Conservation (phyloP, 78 protist genomes). For the Pigoraptor vietnamica region DNA sequence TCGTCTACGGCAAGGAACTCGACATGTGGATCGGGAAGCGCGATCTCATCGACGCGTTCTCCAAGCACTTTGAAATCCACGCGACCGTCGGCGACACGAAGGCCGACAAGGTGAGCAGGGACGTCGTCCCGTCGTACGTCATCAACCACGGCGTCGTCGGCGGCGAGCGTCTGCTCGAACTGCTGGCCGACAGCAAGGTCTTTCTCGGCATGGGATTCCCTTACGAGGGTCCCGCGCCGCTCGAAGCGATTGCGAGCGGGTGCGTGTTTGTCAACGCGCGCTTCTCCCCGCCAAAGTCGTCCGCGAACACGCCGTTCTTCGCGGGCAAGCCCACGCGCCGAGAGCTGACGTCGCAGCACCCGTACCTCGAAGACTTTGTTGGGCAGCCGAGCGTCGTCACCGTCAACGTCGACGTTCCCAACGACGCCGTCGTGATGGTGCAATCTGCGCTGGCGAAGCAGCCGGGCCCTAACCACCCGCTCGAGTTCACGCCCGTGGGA, state of each 20-base stretch:
- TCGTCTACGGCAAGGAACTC: neutral
- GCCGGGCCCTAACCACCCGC: neutral
- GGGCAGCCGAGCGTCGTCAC: neutral
- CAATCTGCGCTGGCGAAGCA: neutral
- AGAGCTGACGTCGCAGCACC: neutral
- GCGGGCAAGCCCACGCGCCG: slow-evolving; percentile 4
- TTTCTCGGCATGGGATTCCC: neutral
- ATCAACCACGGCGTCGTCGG: neutral
- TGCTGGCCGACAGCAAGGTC: neutral
- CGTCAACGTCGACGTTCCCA: neutral
- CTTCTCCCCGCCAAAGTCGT: neutral
- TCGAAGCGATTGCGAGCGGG: neutral
- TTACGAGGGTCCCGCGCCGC: neutral
- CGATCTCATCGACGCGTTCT: neutral
- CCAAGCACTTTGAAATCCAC: neutral
- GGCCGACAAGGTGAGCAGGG: neutral
- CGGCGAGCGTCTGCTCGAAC: neutral
- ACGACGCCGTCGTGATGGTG: neutral
- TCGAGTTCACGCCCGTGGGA: neutral
- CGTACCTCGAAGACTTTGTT: neutral
- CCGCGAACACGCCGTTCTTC: neutral
- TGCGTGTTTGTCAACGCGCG: neutral
- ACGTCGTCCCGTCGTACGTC: neutral
- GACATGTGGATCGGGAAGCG: neutral
- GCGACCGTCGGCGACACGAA: neutral